phyloP scores from a whole-genome alignment of 2,329 filamentous ascomycete genomes.

The Diaporthe australafricana region DNA sequence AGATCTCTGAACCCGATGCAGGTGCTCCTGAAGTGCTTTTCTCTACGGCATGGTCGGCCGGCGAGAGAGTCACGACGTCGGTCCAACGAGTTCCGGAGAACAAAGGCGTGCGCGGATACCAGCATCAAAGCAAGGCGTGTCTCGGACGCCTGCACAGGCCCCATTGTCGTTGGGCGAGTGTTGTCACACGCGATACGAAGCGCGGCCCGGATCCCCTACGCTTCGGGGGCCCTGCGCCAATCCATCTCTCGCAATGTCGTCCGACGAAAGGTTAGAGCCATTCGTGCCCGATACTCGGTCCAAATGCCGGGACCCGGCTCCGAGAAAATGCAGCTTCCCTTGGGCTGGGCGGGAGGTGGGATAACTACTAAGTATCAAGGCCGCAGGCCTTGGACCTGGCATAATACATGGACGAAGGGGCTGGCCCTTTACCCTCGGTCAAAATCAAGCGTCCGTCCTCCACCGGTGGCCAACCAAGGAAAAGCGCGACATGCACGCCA shows the following conservation, averaged over 20 bases:
- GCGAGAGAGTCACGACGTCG: neutral
- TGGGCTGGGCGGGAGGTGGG: too few species aligned
- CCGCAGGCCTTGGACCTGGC: neutral
- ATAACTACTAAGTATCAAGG: too few species aligned
- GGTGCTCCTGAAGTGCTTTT: neutral
- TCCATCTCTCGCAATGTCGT: slow-evolving; percentile 3
- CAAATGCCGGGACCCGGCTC: neutral
- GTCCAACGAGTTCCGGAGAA: neutral
- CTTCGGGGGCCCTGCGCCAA: slow-evolving; percentile 2
- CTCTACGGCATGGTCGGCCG: neutral
- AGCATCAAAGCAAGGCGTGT: neutral
- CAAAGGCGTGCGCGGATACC: neutral
- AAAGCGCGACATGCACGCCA: neutral
- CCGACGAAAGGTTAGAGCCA: neutral
- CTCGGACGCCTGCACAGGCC: slow-evolving; percentile 13
- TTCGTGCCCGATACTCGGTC: neutral
- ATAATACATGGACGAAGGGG: neutral
- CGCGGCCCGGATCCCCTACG: slow-evolving; percentile 5
- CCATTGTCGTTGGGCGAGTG: neutral
- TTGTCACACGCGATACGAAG: slow-evolving; percentile 8
- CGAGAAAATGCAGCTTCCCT: slow-evolving; percentile 21
- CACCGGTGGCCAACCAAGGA: neutral
- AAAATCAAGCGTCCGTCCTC: neutral
- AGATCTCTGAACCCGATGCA: too few species aligned
- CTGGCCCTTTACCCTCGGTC: neutral